Conservation (phyloP, 176 grass and related monocot genomes). For the Alopecurus myosuroides region DNA sequence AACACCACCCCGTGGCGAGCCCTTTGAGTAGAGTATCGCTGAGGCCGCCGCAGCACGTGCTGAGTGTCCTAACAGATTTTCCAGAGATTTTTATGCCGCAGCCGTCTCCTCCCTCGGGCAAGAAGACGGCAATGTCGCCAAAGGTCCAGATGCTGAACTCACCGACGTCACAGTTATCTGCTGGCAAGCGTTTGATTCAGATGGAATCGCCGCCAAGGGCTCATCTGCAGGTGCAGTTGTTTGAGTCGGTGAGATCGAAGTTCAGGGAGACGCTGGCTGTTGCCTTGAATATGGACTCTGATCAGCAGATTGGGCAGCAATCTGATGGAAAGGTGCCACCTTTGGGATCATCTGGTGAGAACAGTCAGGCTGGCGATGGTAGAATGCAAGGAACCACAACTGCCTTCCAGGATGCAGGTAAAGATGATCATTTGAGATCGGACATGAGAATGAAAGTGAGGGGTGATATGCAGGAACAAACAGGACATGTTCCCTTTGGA, state of each 20-base stretch:
- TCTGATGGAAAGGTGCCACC: slow-evolving; percentile 10
- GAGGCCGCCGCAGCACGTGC: slow-evolving; percentile 1
- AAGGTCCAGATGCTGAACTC: slow-evolving; percentile 40
- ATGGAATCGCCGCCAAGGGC: slow-evolving; percentile 19
- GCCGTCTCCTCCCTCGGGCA: slow-evolving; percentile 10
- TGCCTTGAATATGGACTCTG: slow-evolving; percentile 44
- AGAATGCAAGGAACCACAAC: background rate
- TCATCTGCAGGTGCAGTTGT: slow-evolving; percentile 8
- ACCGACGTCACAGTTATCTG: background rate
- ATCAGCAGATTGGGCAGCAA: slow-evolving; percentile 5
- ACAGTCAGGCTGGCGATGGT: background rate
- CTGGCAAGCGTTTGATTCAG: slow-evolving; percentile 35
- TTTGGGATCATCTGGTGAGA: background rate
- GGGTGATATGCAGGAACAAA: slow-evolving; percentile 1
- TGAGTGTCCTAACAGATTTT: slow-evolving; percentile 13
- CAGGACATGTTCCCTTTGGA: slow-evolving; percentile 12
- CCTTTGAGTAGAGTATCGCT: slow-evolving; percentile 5
- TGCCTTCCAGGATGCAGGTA: background rate
- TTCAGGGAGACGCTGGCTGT: slow-evolving; percentile 53
- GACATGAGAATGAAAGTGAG: background rate
- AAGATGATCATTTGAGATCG: background rate
- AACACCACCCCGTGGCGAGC: background rate
- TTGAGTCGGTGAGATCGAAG: slow-evolving; percentile 47
- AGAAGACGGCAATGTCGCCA: background rate
- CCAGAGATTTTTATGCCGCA: background rate